Conservation (phyloP, 106 monocot genomes). For the Apostasia ramifera region DNA sequence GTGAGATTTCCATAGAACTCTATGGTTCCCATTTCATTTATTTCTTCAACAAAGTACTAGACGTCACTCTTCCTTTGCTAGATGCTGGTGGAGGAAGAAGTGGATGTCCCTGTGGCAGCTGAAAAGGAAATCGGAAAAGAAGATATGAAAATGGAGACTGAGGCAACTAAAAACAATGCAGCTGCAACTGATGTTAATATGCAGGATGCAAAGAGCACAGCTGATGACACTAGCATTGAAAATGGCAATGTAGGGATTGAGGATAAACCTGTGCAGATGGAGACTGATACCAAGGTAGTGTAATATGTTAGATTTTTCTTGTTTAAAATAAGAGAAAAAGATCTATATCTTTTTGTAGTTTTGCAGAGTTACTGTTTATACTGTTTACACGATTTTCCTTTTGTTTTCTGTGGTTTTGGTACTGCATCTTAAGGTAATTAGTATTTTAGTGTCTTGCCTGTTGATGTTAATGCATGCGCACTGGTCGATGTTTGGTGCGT, state of each 20-base stretch:
- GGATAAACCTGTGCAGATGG: slow-evolving; percentile 65
- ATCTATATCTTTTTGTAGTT: too few relatives aligned
- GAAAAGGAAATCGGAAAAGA: slow-evolving; percentile 38
- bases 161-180: slow-evolving; percentile 21
- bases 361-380: too few relatives aligned
- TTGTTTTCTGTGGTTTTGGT: too few relatives aligned
- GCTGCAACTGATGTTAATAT: slow-evolving; percentile 46
- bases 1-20: not conserved
- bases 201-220: slow-evolving; percentile 50
- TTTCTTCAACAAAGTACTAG: not conserved
- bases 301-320: not conserved
- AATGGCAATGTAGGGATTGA: slow-evolving; percentile 46
- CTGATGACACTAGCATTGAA: slow-evolving; percentile 31
- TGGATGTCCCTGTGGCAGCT: slow-evolving; percentile 62
- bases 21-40: not conserved
- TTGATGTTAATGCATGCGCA: too few relatives aligned
- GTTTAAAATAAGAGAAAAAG: too few relatives aligned
- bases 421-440: too few relatives aligned
- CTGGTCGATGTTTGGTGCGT: too few relatives aligned
- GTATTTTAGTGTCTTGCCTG: too few relatives aligned
- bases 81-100: slow-evolving; percentile 90
- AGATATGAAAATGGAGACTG: slow-evolving; percentile 67
- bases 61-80: slow-evolving; percentile 13
- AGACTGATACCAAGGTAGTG: slow-evolving; percentile 80
- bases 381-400: too few relatives aligned